Evolutionary conservation across 2,329 filamentous ascomycete species (phyloP), one percentile per base, ranked within the genome.

Genomic region (Fusarium clavum): DNA sequence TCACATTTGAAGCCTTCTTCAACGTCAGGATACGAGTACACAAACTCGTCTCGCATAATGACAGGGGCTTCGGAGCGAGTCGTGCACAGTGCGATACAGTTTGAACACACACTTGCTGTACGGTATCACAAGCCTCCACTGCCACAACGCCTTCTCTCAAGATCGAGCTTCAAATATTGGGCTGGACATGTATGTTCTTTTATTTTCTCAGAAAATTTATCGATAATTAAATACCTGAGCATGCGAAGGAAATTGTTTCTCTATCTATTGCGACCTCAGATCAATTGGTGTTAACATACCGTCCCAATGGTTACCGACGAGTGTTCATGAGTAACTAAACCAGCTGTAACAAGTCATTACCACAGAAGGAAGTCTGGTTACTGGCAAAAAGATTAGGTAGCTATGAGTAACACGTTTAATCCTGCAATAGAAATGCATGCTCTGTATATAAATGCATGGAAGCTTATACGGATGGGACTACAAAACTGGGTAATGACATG

Each of bases 51-150:
- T 57, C 47, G 48, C 63, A 32, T 48, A 52, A 16, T 38, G 46
- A 67, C 64, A 67, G 57, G 64, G 63, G 62, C 48, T 44, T 61
- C 45, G 46, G 18, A 29, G 25, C 34, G 55, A 51, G 55, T 56
- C 61, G 62, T 32, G 38, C 5, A 66, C 62, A 66, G 63, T 66
- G 48, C 6, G 9, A 4, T 0, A 67, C 63, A 49, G 63, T 66
- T 2, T 24, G 2, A 8, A 5, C 0, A 0, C 3, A 1, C 22
- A 46, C 62, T 46, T 1, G 0, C 20, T 10, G 16, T 24, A 66
- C 63, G 25, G 63, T 49, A 25, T n/a, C 18, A 46, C 40, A 40
- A 51, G 30, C 27, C 44, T 34, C 63, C 62, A 67, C 44, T 29
- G 25, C 30, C 25, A 49, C n/a, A 48, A 47, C 38, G 20, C 46